These are phyloP conservation scores for Takakia lepidozioides DNA, from an alignment of 225 moss, liverwort and hornwort genomes.

Conservation along the genomic window DNA sequence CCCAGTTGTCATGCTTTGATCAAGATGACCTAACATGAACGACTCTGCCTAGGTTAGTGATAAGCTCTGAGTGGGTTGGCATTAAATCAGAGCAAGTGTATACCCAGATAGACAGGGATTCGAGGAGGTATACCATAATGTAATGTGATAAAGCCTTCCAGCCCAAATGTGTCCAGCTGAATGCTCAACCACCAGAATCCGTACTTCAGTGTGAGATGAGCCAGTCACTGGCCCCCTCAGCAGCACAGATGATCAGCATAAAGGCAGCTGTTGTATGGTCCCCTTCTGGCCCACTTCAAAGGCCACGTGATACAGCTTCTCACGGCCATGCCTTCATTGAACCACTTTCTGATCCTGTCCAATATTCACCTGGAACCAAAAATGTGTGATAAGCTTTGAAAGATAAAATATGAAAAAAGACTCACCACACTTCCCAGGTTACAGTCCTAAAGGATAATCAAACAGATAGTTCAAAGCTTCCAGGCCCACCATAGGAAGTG, in stretches of 20 bases:
- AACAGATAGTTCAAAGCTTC: neutral
- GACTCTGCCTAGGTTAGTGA: too few relatives aligned
- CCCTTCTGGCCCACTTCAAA: conserved; percentile 42
- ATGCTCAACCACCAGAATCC: conserved; percentile 71
- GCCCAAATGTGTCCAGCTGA: conserved; percentile 84
- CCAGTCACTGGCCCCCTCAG: conserved; percentile 41
- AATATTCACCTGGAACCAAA: conserved; percentile 64
- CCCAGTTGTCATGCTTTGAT: too few relatives aligned
- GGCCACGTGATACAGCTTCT: conserved; percentile 36
- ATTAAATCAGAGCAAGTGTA: too few relatives aligned
- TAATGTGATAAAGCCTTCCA: conserved; percentile 68
- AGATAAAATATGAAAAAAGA: conserved; percentile 6
- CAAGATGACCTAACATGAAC: too few relatives aligned
- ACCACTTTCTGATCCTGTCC: conserved; percentile 86
- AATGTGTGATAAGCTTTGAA: neutral
- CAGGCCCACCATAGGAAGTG: conserved; percentile 43
- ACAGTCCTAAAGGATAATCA: too few relatives aligned
- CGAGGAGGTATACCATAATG: conserved; percentile 72
- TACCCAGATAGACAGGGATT: too few relatives aligned
- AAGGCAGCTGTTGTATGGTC: conserved; percentile 31
- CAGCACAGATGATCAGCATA: conserved; percentile 47
- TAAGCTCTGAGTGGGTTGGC: too few relatives aligned
- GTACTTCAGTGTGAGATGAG: conserved; percentile 60
- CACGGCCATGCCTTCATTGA: conserved; percentile 88
- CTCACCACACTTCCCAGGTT: neutral